Base-by-base conservation (phyloP, 306 rosid species). In the Carpinus fangiana region DNA sequence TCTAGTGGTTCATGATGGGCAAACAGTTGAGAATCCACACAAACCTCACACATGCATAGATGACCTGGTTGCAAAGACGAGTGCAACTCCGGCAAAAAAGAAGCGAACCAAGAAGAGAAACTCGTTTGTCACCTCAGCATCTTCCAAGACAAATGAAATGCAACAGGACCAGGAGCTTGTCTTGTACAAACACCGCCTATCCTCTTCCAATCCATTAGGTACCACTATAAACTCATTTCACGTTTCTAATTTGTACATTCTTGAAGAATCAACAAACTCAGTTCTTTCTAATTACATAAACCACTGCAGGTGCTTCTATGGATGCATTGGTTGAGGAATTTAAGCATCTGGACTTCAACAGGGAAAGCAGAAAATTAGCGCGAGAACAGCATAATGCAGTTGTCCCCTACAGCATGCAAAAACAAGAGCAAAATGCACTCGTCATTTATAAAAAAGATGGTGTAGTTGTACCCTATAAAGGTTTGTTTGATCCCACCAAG, bases 401-500 rank as follows among this genome's bases (percentile, higher is more conserved):
- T 52, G 81, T 90, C 73, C 87, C 91, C 76, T 91, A 81, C 65
- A 71, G 79, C 53, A 81, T 56, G 71, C 83, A 86, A 79, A 76
- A 73, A 67, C 82, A 72, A 84, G 84, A 82, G 61, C 78, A 67
- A 65, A 87, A 85, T 34, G 88, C 90, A 68, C 82, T 80, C 43
- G 84, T 84, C 75, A 74, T 86, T 34, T 86, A 86, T 38, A 80
- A 73, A 76, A 78, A 86, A 75, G 81, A 84, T 57, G 97, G 93
- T 61, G 70, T 95, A 73, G 76, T 92, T 47, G 79, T 94, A 75
- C 88, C 93, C 72, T 90, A 83, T 78, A 80, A 74, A 26, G 90
- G 88, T 69, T 47, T 82, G 28, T 86, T 86, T 84, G 85, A 81
- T 80, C 90, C 93, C 69, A 56, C 82, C 52, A 96, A 85, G 85